phyloP scores from a whole-genome alignment of 192 early-diverging fungal genomes.

The Linnemannia schmuckeri region DNA sequence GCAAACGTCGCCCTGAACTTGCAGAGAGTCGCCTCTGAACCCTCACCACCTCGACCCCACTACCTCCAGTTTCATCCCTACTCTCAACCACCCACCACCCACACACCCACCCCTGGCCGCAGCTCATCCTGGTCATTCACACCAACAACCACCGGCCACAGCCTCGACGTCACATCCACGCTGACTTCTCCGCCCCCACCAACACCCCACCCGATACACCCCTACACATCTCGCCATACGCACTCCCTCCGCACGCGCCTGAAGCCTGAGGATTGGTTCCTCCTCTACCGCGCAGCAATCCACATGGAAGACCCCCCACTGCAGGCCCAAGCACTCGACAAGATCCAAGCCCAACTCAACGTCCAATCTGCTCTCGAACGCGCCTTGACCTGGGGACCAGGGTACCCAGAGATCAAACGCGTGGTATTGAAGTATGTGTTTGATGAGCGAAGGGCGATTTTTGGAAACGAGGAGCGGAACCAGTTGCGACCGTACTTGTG shows the following conservation, averaged over 20 bases:
- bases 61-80: background rate
- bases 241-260: background rate
- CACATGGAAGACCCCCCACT: conserved; percentile 32
- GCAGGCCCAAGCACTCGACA: conserved; percentile 13
- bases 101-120: background rate
- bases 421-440: conserved; percentile 41
- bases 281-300: conserved; percentile 22
- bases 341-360: conserved; percentile 25
- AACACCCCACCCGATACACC: background rate
- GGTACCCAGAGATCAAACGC: conserved; percentile 26
- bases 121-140: background rate
- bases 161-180: background rate
- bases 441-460: conserved; percentile 28
- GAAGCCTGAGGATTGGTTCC: conserved; percentile 24
- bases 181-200: background rate
- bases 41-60: background rate
- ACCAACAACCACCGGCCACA: background rate
- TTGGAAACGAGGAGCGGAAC: conserved; percentile 36
- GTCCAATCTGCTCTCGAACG: conserved; percentile 34
- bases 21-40: conserved; percentile 5
- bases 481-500: conserved; percentile 40
- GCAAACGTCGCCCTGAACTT: conserved; percentile 42
- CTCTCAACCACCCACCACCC: background rate
- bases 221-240: background rate
- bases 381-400: conserved; percentile 35